A percentile compares a stretch with the other conserved stretches of the same genome.
phyloP scores from a whole-genome alignment of 2,329 filamentous ascomycete species.

The Blastomyces parvus region DNA sequence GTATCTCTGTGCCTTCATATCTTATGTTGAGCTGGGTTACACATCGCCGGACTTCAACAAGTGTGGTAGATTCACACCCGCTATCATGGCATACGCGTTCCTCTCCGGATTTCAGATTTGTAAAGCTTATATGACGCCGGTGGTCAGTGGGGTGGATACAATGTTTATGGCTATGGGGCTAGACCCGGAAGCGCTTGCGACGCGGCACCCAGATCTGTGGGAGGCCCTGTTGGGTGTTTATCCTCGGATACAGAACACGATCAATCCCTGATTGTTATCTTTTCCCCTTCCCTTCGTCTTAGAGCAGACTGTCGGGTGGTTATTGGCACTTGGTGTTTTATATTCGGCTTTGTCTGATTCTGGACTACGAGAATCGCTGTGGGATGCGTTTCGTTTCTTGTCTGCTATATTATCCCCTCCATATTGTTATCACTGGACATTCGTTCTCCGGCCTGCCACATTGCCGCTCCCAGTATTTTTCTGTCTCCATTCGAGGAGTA shows the following conservation, averaged over 20 bases:
- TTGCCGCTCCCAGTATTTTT: neutral
- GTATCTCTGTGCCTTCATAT: conserved; percentile 69
- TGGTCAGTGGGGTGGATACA: conserved; percentile 81
- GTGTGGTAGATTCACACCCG: conserved; percentile 57
- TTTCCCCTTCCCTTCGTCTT: neutral
- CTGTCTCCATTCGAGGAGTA: neutral
- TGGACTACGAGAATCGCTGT: neutral
- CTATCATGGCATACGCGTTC: conserved; percentile 77
- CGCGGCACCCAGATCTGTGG: conserved; percentile 75
- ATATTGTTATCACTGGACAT: neutral
- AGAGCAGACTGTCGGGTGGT: neutral
- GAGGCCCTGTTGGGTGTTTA: conserved; percentile 70
- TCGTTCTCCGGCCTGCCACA: neutral
- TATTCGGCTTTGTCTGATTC: neutral
- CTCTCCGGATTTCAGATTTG: conserved; percentile 83
- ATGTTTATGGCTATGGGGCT: conserved; percentile 73
- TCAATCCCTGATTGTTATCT: conserved; percentile 47
- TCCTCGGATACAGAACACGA: conserved; percentile 69
- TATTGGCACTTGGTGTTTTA: neutral
- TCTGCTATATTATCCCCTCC: neutral
- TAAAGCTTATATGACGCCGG: conserved; percentile 79
- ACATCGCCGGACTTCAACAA: conserved; percentile 71
- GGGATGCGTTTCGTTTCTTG: neutral
- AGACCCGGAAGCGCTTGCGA: conserved; percentile 60
- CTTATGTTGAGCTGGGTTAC: conserved; percentile 78